phyloP scores from a whole-genome alignment of 495 filamentous ascomycete species.

The Haplographium delicatum region DNA sequence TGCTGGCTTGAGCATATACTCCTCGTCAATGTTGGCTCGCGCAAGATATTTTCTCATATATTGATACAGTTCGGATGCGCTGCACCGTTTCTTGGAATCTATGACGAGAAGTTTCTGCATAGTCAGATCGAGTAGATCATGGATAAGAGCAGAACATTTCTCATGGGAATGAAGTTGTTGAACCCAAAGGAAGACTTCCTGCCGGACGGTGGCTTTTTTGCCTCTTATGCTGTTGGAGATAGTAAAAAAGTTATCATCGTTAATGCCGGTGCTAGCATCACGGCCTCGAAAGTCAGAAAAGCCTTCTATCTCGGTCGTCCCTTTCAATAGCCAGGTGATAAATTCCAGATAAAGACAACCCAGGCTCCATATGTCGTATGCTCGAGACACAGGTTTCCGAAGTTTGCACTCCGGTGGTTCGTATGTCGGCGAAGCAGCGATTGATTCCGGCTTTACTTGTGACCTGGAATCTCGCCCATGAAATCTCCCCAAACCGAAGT shows the following conservation, averaged over 20 bases:
- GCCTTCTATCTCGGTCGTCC: conserved; percentile 2
- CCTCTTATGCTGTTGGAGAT: not conserved
- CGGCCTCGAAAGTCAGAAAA: conserved; percentile 16
- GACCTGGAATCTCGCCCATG: conserved; percentile 17
- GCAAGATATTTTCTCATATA: not conserved
- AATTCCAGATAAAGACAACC: conserved; percentile 41
- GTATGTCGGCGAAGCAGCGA: conserved; percentile 29
- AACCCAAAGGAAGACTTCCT: conserved; percentile 8
- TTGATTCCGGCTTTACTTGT: conserved; percentile 3
- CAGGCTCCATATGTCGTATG: conserved; percentile 40
- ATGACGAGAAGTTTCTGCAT: conserved; percentile 15
- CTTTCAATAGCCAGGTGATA: conserved; percentile 23
- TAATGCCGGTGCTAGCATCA: not conserved
- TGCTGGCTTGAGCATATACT: conserved; percentile 13
- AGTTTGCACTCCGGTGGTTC: conserved; percentile 33
- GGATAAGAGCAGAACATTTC: conserved; percentile 15
- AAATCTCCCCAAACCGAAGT: conserved; percentile 22
- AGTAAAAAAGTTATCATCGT: conserved; percentile 22
- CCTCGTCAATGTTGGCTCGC: conserved; percentile 5
- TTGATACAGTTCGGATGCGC: not conserved
- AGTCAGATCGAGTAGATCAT: conserved; percentile 17
- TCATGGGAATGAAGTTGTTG: conserved; percentile 6
- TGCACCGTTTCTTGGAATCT: conserved; percentile 7
- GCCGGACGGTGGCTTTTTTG: conserved; percentile 5
- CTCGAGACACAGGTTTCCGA: conserved; percentile 21